Evolutionary conservation across 352 stramenopile species (phyloP), one percentile per base, ranked within the genome.

Genomic region (Phytophthora podocarpi): DNA sequence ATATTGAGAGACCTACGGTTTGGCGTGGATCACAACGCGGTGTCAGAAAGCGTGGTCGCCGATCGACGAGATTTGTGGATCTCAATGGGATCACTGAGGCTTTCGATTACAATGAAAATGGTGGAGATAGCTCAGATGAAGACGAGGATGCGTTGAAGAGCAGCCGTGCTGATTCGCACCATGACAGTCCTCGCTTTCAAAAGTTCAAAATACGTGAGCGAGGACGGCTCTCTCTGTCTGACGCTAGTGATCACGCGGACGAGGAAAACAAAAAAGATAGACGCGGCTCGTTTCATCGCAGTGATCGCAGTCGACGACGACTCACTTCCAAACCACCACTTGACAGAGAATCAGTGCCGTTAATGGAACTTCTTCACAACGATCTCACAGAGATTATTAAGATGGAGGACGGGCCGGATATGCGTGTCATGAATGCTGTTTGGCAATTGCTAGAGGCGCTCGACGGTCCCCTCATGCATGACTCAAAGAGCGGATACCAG

Each of bases 391-490:
- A 86, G 59, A 60, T 87, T 12, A 74, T 89, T 41, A 84, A 87
- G 27, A 70, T 72, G 26, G 76, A 90, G 36, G 41, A 71, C 28
- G 53, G 56, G 3, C 58, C 57, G 2, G 48, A 61, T 27, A 45
- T 53, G 1, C 16, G 9, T 46, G 53, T 82, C 23, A 71, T 76
- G 48, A 67, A 85, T 28, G 67, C 72, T 4, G 74, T 74, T 24
- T 87, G 75, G 76, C 70, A 84, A 51, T 42, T 87, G 13, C 57
- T 90, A 3, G 78, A 90, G 47, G 47, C 65, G 4, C 74, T 89
- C 4, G 81, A 90, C 32, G 53, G 55, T n/a, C 56, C 60, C 6
- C 30, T 46, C 24, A 69, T 52, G 37, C 48, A 70, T 13, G 41
- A 67, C 4, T 75, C 57, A 16, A 75, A 71, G 24, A 76, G 67